Evolutionary conservation across 306 rosid genomes (phyloP), one percentile per base, ranked within the genome.

Genomic region (Lablab purpureus): DNA sequence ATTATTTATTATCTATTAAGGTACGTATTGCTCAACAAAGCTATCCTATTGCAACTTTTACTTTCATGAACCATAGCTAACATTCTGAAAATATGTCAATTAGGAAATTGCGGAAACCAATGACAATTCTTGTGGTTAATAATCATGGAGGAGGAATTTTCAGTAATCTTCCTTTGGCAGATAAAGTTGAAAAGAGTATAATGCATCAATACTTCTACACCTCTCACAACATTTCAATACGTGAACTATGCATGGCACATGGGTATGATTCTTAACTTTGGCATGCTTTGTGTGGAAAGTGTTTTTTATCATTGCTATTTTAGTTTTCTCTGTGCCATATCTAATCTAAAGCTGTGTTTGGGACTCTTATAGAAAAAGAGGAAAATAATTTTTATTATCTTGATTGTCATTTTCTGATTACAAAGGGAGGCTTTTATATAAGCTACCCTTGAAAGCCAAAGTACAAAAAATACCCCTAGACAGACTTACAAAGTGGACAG

Each of bases 61-160:
- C 47, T 73, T 62, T 6, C 40, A 54, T 18, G 32, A 52, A 37
- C 71, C 40, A 18, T 74, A 15, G 47, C 59, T 82, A 54, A 67
- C 75, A 13, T 59, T 78, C 55, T 71, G 67, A 83, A 64, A 64
- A 28, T 55, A 73, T 66, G 59, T 64, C 60, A 76, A 64, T 59
- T 75, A 94, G 99, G 93, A 79, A 77, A 45, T 66, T 78, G 76
- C 89, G 99, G 89, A 94, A 90, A 86, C 97, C 99, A 67, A 89
- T 94, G 91, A 92, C 95, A 6, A 80, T 94, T 70, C 77, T 94
- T 58, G 93, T 92, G 77, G 77, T 89, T 76, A 94, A 94, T 84
- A 94, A 94, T 84, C 97, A 85, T 32, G 99, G 99, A 76, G 99
- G 99, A 83, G 99, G 89, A 74, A 94, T 94, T 82, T 94, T 94